These are phyloP conservation scores for Nitzschia sp. DNA, from an alignment of 108 stramenopile genomes.

Conservation along the genomic window DNA sequence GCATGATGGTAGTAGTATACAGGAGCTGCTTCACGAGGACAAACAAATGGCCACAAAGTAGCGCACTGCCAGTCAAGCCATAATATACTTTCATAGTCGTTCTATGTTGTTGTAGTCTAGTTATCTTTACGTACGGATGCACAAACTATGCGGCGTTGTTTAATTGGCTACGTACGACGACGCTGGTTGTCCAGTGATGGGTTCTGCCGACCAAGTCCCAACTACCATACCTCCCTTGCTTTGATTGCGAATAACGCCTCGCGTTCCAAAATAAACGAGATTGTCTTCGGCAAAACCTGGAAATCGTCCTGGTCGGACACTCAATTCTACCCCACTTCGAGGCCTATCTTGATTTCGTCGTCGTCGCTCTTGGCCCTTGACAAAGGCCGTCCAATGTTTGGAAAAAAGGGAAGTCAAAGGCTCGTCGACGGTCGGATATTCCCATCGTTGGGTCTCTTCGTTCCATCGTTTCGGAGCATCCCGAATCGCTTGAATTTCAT, in stretches of 20 bases:
- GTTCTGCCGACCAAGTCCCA: slow-evolving; percentile 20
- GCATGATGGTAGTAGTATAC: too few relatives aligned
- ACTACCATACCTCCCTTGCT: slow-evolving; percentile 11
- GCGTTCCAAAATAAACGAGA: slow-evolving; percentile 2
- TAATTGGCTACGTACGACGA: too few relatives aligned
- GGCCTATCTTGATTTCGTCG: slow-evolving; percentile 1
- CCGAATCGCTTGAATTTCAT: neutral
- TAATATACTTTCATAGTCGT: too few relatives aligned
- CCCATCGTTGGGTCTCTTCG: slow-evolving; percentile 13
- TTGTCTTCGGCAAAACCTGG: neutral
- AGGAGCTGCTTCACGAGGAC: too few relatives aligned
- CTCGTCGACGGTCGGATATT: slow-evolving; percentile 2
- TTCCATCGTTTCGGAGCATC: slow-evolving; percentile 21
- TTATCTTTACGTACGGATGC: too few relatives aligned
- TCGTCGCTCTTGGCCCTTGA: slow-evolving; percentile 6
- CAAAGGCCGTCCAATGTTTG: neutral
- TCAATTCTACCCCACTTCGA: slow-evolving; percentile 4
- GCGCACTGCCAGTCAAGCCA: too few relatives aligned
- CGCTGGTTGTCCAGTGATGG: neutral
- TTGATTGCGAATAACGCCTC: neutral
- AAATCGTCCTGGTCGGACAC: slow-evolving; percentile 8
- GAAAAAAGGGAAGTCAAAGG: neutral
- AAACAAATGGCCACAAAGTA: too few relatives aligned
- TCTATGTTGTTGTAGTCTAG: too few relatives aligned
- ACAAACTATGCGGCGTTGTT: too few relatives aligned